Evolutionary conservation across 2,329 filamentous ascomycete species (phyloP), one percentile per base, ranked within the genome.

Genomic region (Saccharata proteae): DNA sequence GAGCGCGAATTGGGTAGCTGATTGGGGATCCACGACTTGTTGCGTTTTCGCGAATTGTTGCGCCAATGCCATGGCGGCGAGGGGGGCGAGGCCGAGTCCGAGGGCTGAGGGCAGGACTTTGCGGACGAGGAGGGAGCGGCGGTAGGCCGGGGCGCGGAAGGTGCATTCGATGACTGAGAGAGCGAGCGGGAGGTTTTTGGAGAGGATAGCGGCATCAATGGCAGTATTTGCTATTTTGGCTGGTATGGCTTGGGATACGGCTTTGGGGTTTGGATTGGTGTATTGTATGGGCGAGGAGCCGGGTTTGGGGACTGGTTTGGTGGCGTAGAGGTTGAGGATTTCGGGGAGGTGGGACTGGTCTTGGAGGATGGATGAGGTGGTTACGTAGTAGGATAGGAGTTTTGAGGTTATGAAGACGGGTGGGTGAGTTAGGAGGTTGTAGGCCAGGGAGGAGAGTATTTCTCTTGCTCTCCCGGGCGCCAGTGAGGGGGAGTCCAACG

Each of bases 271-370:
- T 24, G 71, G 72, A 1, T 25, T 15, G 19, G 17, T 37, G 51
- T 52, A 15, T 49, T 48, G 6, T 47, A 29, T 61, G 6, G 69
- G 68, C 11, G 67, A 69, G 12, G 70, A 66, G 30, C 65, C 65
- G 44, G 73, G 62, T 30, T 67, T 58, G 3, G 85, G 80, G 39
- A 75, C 63, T 7, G 82, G 79, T 56, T 96, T 98, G 43, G 73
- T 72, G 29, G 83, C 82, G 52, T 88, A 96, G 32, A 94, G 67
- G 34, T 76, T 63, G 48, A 98, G 79, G 24, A 85, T 73, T 37
- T 77, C 71, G 5, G 88, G 84, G 39, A 96, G 71, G 26, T 80
- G 76, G 41, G 82, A 73, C 3, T 84, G 77, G 35, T 70, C 74
- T 38, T 74, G 71, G 25, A 96, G 69, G 8, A 76, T 67, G 16